Evolutionary conservation across 495 filamentous ascomycete species (phyloP), one percentile per base, ranked within the genome.

Genomic region (Xylaria scruposa): DNA sequence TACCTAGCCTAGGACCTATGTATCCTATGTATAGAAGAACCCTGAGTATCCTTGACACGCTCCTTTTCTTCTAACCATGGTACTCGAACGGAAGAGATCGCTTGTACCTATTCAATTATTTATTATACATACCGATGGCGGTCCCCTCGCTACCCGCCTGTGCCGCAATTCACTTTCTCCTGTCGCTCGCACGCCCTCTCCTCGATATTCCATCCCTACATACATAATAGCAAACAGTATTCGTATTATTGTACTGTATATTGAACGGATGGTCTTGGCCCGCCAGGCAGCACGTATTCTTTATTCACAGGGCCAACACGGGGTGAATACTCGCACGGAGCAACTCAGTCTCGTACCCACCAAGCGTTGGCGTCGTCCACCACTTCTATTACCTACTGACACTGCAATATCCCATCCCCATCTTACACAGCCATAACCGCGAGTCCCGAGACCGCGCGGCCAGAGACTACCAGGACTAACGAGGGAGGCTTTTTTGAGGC

Each of bases 381-480:
- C 44, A 53, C 46, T 21, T 53, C 6, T 24, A 36, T 40, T 59
- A 21, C 40, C 21, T 63, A 56, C 58, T 13, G n/a, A 21, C 60
- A 44, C 38, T 15, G 4, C 59, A 40, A 13, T 29, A 8, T 21
- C 19, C 36, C 4, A 44, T 38, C 21, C 21, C 21, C 26, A 62
- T 42, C 17, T 29, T n/a, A 10, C 29, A 42, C 17, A 42, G 5
- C 49, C 33, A 58, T 44, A 60, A 64, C 68, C 33, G 31, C 68
- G 56, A 36, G 15, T 44, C 24, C 59, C 56, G 68, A 51, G 68
- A 63, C 68, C 60, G 60, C 58, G 59, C 44, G 44, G 59, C 47
- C 59, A 64, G 31, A 7, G 33, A 62, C 53, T 31, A 58, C 49
- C 13, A 47, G 21, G 40, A n/a, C 53, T 40, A 24, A 3, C 51